These are phyloP conservation scores for Ustilago cynodontis DNA, from an alignment of 1,284 basidiomycete genomes.

Conservation along the genomic window DNA sequence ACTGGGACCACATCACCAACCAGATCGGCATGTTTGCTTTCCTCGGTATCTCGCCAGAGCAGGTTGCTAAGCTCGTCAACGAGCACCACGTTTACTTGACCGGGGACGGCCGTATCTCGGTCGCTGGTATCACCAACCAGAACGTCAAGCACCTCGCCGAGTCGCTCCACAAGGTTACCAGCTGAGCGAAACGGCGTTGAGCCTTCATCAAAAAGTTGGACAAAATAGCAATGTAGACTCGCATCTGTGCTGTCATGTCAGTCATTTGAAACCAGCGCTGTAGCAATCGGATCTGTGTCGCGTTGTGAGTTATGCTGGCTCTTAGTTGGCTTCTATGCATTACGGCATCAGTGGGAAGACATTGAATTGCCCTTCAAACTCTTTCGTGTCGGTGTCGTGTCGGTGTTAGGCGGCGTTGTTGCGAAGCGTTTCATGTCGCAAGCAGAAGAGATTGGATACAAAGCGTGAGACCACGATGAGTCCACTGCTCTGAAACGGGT, in stretches of 20 bases:
- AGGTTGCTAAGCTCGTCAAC: conserved; percentile 68
- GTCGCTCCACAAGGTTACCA: conserved; percentile 67
- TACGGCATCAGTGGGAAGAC: too few relatives aligned
- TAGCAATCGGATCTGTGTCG: background rate
- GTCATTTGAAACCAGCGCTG: background rate
- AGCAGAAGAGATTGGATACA: too few relatives aligned
- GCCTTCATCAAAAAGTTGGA: background rate
- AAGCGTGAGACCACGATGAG: too few relatives aligned
- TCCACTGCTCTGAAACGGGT: too few relatives aligned
- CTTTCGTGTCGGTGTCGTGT: too few relatives aligned
- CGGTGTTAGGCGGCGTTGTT: too few relatives aligned
- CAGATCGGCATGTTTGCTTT: conserved; percentile 71
- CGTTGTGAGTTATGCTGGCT: background rate
- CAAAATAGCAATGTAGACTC: conserved; percentile 9
- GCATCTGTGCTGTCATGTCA: conserved; percentile 10
- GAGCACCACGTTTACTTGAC: conserved; percentile 71
- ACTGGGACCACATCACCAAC: conserved; percentile 71
- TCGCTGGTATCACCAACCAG: conserved; percentile 69
- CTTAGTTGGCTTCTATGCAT: too few relatives aligned
- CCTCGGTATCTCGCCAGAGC: conserved; percentile 68
- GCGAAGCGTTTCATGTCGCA: too few relatives aligned
- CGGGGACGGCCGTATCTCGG: conserved; percentile 69
- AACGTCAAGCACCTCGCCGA: conserved; percentile 68
- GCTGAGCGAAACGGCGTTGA: conserved; percentile 5
- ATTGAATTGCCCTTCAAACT: too few relatives aligned